Conservation (phyloP, 257 asterid genomes). For the Lycium ferocissimum region DNA sequence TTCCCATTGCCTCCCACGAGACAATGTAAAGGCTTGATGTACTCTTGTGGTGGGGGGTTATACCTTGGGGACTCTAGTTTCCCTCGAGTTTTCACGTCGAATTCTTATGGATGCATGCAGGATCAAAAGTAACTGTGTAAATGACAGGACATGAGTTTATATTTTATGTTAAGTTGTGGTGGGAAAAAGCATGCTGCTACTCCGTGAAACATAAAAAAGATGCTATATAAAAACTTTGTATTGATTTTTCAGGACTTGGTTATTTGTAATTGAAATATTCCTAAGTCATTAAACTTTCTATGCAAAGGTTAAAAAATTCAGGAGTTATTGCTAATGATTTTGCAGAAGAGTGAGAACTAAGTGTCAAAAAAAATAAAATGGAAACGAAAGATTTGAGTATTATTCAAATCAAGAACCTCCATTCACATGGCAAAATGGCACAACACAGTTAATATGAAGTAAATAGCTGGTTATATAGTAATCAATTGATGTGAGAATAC, state of each 20-base stretch:
- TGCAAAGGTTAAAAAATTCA: neutral
- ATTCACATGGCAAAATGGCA: no score
- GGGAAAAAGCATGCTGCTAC: neutral
- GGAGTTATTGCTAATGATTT: no score
- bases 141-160: conserved; percentile 27
- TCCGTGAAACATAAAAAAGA: neutral
- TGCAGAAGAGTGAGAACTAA: no score
- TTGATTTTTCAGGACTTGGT: neutral
- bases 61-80: neutral
- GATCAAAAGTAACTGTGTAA: conserved; percentile 18
- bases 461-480: no score
- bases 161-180: conserved; percentile 2
- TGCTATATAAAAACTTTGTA: neutral
- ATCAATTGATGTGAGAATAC: no score
- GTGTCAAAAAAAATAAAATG: no score
- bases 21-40: conserved; percentile 17
- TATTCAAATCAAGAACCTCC: no score
- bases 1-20: conserved; percentile 15
- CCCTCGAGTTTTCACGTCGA: neutral
- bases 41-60: conserved; percentile 1
- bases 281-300: neutral
- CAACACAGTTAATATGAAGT: no score
- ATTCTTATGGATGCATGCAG: conserved; percentile 14
- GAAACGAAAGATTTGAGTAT: no score
- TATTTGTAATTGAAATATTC: neutral